Evolutionary conservation across 2,329 filamentous ascomycete genomes (phyloP), one percentile per base, ranked within the genome.

Genomic region (Malbranchea zuffiana): DNA sequence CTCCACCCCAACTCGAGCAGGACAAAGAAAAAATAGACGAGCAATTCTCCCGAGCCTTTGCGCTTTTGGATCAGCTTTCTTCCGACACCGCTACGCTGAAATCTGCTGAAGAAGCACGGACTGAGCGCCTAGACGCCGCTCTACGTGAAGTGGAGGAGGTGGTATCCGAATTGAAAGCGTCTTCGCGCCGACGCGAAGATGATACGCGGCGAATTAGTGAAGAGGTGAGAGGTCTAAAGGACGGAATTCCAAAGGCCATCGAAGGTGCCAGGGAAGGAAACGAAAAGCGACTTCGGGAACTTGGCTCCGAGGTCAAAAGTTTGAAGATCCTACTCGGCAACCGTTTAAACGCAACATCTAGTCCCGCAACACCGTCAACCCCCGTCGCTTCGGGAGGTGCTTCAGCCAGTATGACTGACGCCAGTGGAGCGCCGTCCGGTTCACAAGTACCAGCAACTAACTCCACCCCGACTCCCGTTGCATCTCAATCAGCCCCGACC

Each of bases 11-110:
- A 54, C 69, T 98, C 6, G 85, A 95, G 54, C 81, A 92, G 57
- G 90, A 98, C 59, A 98, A 98, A 62, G 77, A 84, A 44, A 75
- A 77, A 25, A 87, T 98, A 40, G 87, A 96, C 57, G 86, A 87
- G 46, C 82, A 88, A 41, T 98, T 98, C 60, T 82, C 90, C 50
- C 83, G 82, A 51, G 85, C 88, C 2, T 98, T 98, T 57, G 70
- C 80, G 12, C 72, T 96, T 10, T 78, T 98, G 7, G 90, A 98
- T 42, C 90, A 96, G 55, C 73, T 98, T 1, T 76, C 83, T 24
- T 82, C 84, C 50, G 92, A 98, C 57, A 98, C 90, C 0, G 78
- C 86, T 36, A 74, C 78, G 6, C 73, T 98, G 42, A 98, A 98
- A 63, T 71, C 75, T 3, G 80, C 87, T 0, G 90, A 98, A 66